phyloP scores from a whole-genome alignment of 1,284 basidiomycete species.

The Moniliella sp. region DNA sequence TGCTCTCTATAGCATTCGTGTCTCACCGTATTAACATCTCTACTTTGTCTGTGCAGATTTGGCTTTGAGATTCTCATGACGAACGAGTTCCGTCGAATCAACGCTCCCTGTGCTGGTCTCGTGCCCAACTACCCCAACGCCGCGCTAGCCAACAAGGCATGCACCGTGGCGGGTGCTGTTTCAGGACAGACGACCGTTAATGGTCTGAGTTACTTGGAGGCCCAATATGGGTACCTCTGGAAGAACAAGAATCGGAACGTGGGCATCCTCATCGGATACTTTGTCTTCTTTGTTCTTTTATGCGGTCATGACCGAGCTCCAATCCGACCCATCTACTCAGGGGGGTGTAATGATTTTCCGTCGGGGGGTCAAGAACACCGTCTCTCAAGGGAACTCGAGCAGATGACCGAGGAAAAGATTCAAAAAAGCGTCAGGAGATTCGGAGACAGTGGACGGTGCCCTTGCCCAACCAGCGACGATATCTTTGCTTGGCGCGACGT shows the following conservation, averaged over 20 bases:
- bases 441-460: not conserved
- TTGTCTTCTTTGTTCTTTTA: constrained; percentile 5
- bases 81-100: constrained; percentile 18
- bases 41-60: too few relatives aligned
- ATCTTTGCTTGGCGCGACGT: constrained; percentile 17
- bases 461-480: constrained; percentile 3
- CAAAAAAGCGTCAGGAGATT: too few relatives aligned
- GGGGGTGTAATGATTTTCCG: constrained; percentile 22
- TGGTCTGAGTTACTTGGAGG: constrained; percentile 7
- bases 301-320: constrained; percentile 13
- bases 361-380: constrained; percentile 4
- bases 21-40: too few relatives aligned
- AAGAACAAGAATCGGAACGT: constrained; percentile 9
- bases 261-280: constrained; percentile 13
- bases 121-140: constrained; percentile 6
- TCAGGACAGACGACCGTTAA: constrained; percentile 10
- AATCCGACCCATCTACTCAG: constrained; percentile 12
- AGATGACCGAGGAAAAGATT: not conserved
- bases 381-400: not conserved
- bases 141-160: constrained; percentile 10
- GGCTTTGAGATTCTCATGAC: constrained; percentile 19
- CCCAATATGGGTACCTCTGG: constrained; percentile 7
- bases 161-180: constrained; percentile 9
- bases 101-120: constrained; percentile 7
- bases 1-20: too few relatives aligned